phyloP scores from a whole-genome alignment of 768 basidiomycete genomes.

The Solioccasus polychromus region DNA sequence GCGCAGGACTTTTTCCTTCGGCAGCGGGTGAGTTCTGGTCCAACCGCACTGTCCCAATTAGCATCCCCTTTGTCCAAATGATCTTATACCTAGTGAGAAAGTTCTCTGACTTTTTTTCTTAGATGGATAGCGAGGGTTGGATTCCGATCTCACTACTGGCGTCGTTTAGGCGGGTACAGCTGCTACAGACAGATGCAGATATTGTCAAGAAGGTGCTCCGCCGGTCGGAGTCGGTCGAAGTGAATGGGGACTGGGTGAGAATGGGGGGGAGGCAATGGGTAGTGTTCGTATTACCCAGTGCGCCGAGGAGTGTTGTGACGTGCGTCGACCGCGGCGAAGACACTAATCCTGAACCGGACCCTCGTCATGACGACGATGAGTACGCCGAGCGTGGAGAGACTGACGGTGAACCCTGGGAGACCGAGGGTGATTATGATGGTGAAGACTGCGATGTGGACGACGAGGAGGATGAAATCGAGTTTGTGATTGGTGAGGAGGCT shows the following conservation, averaged over 20 bases:
- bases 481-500: constrained; percentile 57
- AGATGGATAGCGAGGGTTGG: constrained; percentile 94
- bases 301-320: constrained; percentile 42
- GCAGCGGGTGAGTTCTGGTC: constrained; percentile 53
- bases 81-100: no score
- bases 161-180: constrained; percentile 81
- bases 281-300: constrained; percentile 56
- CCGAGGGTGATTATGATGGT: constrained; percentile 29
- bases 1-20: constrained; percentile 84
- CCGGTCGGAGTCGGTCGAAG: constrained; percentile 68
- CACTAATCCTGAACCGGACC: not conserved
- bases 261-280: constrained; percentile 61
- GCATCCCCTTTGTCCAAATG: no score
- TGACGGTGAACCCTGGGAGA: constrained; percentile 22
- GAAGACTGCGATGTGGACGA: constrained; percentile 45
- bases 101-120: not conserved
- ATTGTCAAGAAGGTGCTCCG: constrained; percentile 69
- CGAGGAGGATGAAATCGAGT: constrained; percentile 76
- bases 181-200: constrained; percentile 54
- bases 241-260: constrained; percentile 65
- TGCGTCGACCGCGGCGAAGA: not conserved
- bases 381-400: constrained; percentile 7
- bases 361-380: not conserved
- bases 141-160: constrained; percentile 77
- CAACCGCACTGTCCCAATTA: not conserved